Conservation (phyloP, 768 basidiomycete species). For the Leucocoprinus birnbaumii region DNA sequence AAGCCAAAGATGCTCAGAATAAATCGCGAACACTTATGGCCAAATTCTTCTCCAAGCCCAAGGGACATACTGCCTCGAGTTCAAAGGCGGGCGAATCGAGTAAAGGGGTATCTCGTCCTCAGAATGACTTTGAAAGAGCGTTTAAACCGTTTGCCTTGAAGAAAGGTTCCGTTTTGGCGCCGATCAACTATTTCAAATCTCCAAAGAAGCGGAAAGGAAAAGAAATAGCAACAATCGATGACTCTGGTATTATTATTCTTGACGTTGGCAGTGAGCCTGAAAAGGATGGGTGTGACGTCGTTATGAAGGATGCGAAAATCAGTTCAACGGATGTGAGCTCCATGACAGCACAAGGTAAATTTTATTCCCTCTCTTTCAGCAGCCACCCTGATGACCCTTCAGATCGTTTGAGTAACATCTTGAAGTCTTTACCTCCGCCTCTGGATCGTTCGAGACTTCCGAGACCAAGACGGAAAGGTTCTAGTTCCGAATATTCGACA, state of each 20-base stretch:
- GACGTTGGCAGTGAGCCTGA: slow-evolving; percentile 43
- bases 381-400: not conserved
- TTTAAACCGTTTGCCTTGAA: slow-evolving; percentile 83
- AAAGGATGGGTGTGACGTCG: slow-evolving; percentile 18
- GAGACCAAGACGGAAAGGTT: slow-evolving; percentile 14
- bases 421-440: slow-evolving; percentile 31
- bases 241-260: slow-evolving; percentile 55
- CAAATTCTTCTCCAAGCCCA: slow-evolving; percentile 73
- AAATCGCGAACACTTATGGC: slow-evolving; percentile 77
- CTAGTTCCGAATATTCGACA: slow-evolving; percentile 28
- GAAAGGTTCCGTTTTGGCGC: slow-evolving; percentile 71
- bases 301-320: slow-evolving; percentile 21
- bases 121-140: slow-evolving; percentile 65
- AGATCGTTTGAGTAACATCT: slow-evolving; percentile 39
- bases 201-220: slow-evolving; percentile 24
- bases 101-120: slow-evolving; percentile 34
- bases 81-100: slow-evolving; percentile 24
- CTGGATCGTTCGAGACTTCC: slow-evolving; percentile 17
- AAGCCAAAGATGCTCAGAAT: slow-evolving; percentile 63
- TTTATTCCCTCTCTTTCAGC: too few relatives aligned
- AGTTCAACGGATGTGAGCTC: slow-evolving; percentile 22
- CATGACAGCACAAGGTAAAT: slow-evolving; percentile 41
- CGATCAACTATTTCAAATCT: slow-evolving; percentile 63
- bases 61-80: slow-evolving; percentile 24
- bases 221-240: slow-evolving; percentile 14